Conservation (phyloP, 1,284 basidiomycete genomes). For the Heterobasidion parviporum region DNA sequence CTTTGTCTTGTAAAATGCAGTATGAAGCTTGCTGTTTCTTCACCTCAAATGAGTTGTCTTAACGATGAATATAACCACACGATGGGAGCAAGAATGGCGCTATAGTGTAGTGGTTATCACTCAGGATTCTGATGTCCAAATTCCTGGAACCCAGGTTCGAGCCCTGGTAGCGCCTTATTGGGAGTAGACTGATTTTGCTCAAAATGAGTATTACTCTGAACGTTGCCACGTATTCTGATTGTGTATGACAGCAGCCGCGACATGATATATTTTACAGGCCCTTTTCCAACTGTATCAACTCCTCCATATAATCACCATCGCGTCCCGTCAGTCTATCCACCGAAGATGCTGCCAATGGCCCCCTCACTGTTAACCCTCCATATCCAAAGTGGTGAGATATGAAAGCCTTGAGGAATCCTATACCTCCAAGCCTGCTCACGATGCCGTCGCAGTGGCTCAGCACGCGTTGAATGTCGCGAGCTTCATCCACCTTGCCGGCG, state of each 20-base stretch:
- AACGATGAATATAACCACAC: too few relatives aligned
- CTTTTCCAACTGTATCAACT: conserved; percentile 60
- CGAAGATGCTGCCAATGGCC: conserved; percentile 44
- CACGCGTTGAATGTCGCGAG: conserved; percentile 60
- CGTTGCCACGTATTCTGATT: too few relatives aligned
- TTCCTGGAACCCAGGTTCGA: not conserved
- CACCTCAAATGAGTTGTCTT: too few relatives aligned
- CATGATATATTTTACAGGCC: conserved; percentile 18
- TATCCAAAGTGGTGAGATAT: conserved; percentile 65
- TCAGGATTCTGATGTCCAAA: not conserved
- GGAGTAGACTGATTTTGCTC: not conserved
- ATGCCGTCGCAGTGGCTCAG: conserved; percentile 72
- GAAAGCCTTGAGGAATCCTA: conserved; percentile 64
- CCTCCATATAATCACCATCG: conserved; percentile 37
- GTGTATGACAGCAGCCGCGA: too few relatives aligned
- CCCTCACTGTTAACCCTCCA: conserved; percentile 48
- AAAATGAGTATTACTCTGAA: not conserved
- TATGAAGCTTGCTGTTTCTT: too few relatives aligned
- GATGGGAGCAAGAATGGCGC: not conserved
- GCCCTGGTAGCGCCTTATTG: not conserved
- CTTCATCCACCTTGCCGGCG: conserved; percentile 54
- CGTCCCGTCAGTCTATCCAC: conserved; percentile 25
- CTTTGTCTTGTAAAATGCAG: too few relatives aligned
- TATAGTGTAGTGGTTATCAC: not conserved
- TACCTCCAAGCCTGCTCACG: conserved; percentile 61